These are phyloP conservation scores for Inga leiocalycina DNA, from an alignment of 306 rosid species.

Conservation along the genomic window DNA sequence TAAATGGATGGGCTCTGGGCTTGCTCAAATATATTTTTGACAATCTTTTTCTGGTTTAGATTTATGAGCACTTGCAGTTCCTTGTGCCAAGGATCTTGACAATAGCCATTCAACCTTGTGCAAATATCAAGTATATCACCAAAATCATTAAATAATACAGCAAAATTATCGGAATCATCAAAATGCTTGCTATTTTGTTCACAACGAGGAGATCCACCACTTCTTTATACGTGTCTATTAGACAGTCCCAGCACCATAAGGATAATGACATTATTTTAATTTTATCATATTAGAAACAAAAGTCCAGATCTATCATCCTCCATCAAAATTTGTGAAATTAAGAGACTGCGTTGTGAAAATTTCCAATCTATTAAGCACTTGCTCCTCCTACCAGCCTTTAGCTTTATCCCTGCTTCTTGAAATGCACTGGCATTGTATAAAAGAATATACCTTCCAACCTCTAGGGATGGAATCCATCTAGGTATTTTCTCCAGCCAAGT, in stretches of 20 bases:
- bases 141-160: too few species aligned
- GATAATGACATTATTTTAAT: background rate
- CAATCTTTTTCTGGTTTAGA: constrained; percentile 50
- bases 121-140: too few species aligned
- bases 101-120: too few species aligned
- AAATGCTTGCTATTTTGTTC: background rate
- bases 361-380: background rate
- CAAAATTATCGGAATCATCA: background rate
- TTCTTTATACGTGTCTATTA: background rate
- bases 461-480: background rate
- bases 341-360: background rate
- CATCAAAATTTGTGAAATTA: background rate
- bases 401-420: background rate
- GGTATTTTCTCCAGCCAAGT: background rate
- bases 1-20: constrained; percentile 62
- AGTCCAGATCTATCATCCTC: background rate
- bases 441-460: background rate
- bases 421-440: background rate
- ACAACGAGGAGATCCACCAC: background rate
- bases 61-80: constrained; percentile 58
- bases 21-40: constrained; percentile 50
- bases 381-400: background rate
- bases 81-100: background rate
- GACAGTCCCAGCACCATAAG: background rate
- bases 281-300: background rate